These are phyloP conservation scores for Paspalum notatum DNA, from an alignment of 176 grass and related monocot genomes.

Conservation along the genomic window DNA sequence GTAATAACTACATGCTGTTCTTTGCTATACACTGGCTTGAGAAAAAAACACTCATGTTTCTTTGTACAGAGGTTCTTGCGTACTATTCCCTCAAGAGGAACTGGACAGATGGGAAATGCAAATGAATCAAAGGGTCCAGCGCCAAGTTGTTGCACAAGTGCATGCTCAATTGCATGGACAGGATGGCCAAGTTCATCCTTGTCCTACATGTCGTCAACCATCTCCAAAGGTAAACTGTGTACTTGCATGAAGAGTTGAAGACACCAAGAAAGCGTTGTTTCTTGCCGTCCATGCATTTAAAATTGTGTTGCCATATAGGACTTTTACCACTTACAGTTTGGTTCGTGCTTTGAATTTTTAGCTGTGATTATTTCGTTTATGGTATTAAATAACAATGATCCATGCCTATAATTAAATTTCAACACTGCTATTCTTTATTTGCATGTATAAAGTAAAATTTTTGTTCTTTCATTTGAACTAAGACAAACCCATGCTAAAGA, in stretches of 20 bases:
- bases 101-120: constrained; percentile 68
- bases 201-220: constrained; percentile 64
- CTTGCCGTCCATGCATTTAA: background rate
- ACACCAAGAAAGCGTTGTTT: constrained; percentile 20
- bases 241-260: constrained; percentile 11
- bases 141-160: constrained; percentile 48
- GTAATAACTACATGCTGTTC: constrained; percentile 18
- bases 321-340: background rate
- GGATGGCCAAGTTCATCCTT: constrained; percentile 49
- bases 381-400: background rate
- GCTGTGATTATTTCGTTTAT: constrained; percentile 10
- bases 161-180: constrained; percentile 41
- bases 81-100: constrained; percentile 66
- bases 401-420: constrained; percentile 11
- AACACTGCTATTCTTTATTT: background rate
- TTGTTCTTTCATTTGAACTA: constrained; percentile 3
- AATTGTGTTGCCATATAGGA: background rate
- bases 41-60: constrained; percentile 44
- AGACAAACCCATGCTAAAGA: background rate
- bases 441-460: constrained; percentile 9
- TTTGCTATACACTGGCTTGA: constrained; percentile 10
- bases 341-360: background rate
- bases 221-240: constrained; percentile 59
- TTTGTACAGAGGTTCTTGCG: constrained; percentile 55
- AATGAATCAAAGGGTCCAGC: constrained; percentile 60